Base-by-base conservation (phyloP, 2,329 filamentous ascomycete species). In the Sporothrix euskadiensis region DNA sequence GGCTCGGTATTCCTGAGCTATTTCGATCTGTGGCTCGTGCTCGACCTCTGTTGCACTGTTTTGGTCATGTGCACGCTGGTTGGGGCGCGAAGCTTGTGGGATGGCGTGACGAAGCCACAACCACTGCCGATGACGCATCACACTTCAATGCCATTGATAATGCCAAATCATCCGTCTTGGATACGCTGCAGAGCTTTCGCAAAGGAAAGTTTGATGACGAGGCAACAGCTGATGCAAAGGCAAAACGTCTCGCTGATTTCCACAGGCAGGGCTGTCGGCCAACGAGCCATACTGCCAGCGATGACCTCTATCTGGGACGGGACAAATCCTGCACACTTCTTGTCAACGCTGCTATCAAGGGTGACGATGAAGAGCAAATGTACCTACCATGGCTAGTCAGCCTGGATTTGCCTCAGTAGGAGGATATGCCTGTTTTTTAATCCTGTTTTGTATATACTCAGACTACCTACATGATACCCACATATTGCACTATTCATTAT, bases 21-120 rank as follows among this genome's bases (percentile, higher is more conserved):
- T 83, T 88, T 71, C 78, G 78, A 0, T 85, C 87, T 0, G 77
- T 89, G 0, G 80, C 82, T 1, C 77, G 77, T 0, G 81, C 83
- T 0, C 81, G 80, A 39, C 87, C 87, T 1, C 78, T 78, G 7
- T 75, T 89, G 4, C 86, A 88, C 77, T 88, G 86, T 78, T 89
- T 88, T 73, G 87, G 87, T 0, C 88, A 89, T 74, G 85, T 89
- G n/a, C 88, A 89, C 77, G 86, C 88, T 76, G 84, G 82, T 0
- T 91, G 88, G 87, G 89, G 89, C 2, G 85, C 83, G 0, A 85
- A 84, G 71, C 74, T 87, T 2, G 83, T 88, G 0, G 80, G 81
- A 0, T 91, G 89, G 89, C 80, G 83, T 4, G 74, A 63, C 1
- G 16, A 32, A 3, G 2, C 49, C 0, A 6, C 1, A 9, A 57